Evolutionary conservation across 225 moss, liverwort and hornwort genomes (phyloP), one percentile per base, ranked within the genome.

Genomic region (Marchantia polymorpha): DNA sequence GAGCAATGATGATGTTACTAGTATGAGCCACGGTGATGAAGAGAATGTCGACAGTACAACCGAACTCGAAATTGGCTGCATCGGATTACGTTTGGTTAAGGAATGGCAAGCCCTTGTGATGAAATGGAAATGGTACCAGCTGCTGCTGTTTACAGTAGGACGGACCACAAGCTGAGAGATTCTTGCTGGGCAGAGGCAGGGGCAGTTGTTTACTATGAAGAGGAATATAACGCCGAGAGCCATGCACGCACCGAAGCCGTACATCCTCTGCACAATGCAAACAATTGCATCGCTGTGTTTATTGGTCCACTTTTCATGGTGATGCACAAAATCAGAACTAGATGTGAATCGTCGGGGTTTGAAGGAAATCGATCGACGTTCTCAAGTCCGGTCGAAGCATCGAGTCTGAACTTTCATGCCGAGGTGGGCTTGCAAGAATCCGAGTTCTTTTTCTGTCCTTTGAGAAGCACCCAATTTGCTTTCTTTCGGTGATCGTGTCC

Each of bases 201-300:
- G 27, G 48, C 30, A 54, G 74, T 66, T 51, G 59, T 30, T 79
- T 85, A 88, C 85, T n/a, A 85, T 83, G 23, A 88, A 79, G 39
- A 88, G 77, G 30, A 88, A 81, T 25, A 88, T 72, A 11, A 88
- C 78, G 5, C 87, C 87, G 8, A 85, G 68, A 10, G 77, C 80
- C 58, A 88, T 64, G 64, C 77, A 85, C 26, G 50, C 81, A 14
- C 80, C 85, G 65, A 88, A 88, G 52, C 74, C 87, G 78, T 78
- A 78, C 10, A 88, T 49, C 59, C 83, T 85, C 87, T 88, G 85
- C 80, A 87, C 8, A 74, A 48, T 58, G 55, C 29, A 74, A 79
- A 39, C 27, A 79, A 68, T 16, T 79, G 29, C 52, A 75, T 60
- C 14, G 16, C 39, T 39, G 39, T 39, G 39, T 39, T n/a, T n/a